Percentiles rank a stretch among this genome's conserved stretches.
phyloP scores from a whole-genome alignment of 148 eudicot genomes.

The Salicornia ramosissima region DNA sequence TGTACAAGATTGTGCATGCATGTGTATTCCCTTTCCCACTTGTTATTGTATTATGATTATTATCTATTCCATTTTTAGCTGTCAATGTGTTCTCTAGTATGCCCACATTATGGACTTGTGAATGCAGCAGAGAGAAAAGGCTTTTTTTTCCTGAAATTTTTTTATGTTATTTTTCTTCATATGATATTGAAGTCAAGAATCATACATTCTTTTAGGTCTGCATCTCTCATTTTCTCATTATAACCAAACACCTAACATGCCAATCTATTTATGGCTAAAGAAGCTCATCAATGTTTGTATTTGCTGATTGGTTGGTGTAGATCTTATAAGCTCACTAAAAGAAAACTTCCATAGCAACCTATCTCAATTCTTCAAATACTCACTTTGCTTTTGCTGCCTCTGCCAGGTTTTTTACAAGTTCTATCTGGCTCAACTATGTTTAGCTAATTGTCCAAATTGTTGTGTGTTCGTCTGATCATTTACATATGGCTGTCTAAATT shows the following conservation, averaged over 20 bases:
- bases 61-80: background rate
- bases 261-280: background rate
- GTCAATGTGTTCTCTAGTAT: background rate
- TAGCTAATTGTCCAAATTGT: background rate
- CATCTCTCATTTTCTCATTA: background rate
- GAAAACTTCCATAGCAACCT: background rate
- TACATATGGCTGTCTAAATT: background rate
- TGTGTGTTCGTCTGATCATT: background rate
- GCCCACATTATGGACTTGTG: background rate
- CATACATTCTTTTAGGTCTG: background rate
- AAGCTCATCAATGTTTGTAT: background rate
- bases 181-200: background rate
- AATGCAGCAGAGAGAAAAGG: background rate
- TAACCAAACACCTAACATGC: background rate
- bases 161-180: background rate
- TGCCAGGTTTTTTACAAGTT: background rate
- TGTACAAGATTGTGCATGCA: background rate
- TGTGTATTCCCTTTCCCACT: background rate
- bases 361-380: background rate
- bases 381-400: background rate
- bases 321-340: background rate
- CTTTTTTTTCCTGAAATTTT: background rate
- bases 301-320: background rate
- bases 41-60: background rate
- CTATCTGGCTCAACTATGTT: constrained; percentile 4